A percentile compares a stretch with the other conserved stretches of the same genome.
Evolutionary conservation across 2,329 filamentous ascomycete genomes (phyloP).

Genomic region (Epichloe sylvatica): DNA sequence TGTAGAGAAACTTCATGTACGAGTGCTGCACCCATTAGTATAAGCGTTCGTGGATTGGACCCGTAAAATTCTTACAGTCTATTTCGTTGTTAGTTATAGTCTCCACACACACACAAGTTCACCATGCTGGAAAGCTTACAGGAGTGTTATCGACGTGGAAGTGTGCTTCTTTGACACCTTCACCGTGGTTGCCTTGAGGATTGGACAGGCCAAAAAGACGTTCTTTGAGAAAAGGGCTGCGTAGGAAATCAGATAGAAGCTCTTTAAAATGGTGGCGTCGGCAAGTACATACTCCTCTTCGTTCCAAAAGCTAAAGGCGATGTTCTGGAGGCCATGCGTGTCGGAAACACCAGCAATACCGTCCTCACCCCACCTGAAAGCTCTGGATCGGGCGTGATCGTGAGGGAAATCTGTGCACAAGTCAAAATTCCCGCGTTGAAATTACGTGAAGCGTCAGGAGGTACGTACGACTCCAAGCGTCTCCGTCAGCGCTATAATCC

Average conservation of each 20-base stretch:
- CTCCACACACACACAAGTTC: neutral
- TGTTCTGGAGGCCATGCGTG: conserved; percentile 79
- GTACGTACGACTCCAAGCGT: conserved; percentile 85
- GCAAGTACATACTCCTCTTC: conserved; percentile 61
- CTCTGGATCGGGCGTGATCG: conserved; percentile 75
- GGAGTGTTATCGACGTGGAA: conserved; percentile 95
- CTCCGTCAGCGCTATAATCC: conserved; percentile 79
- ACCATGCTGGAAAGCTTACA: conserved; percentile 20
- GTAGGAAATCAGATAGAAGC: neutral
- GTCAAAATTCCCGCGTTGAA: conserved; percentile 5
- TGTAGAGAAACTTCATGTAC: conserved; percentile 98
- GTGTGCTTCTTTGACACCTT: conserved; percentile 92
- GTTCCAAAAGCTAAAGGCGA: conserved; percentile 96
- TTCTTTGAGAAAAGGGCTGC: conserved; percentile 83
- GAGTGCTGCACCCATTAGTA: conserved; percentile 51
- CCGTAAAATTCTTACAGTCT: conserved; percentile 29
- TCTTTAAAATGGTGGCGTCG: too few relatives aligned
- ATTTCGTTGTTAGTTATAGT: conserved; percentile 11
- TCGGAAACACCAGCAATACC: conserved; percentile 91
- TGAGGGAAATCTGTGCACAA: conserved; percentile 66
- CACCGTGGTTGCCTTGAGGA: conserved; percentile 91
- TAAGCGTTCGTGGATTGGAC: neutral
- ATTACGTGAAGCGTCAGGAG: conserved; percentile 1
- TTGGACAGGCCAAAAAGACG: conserved; percentile 90
- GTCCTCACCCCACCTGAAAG: conserved; percentile 93